Evolutionary conservation across 2,329 filamentous ascomycete genomes (phyloP).

Genomic region (Aspergillus sp.): DNA sequence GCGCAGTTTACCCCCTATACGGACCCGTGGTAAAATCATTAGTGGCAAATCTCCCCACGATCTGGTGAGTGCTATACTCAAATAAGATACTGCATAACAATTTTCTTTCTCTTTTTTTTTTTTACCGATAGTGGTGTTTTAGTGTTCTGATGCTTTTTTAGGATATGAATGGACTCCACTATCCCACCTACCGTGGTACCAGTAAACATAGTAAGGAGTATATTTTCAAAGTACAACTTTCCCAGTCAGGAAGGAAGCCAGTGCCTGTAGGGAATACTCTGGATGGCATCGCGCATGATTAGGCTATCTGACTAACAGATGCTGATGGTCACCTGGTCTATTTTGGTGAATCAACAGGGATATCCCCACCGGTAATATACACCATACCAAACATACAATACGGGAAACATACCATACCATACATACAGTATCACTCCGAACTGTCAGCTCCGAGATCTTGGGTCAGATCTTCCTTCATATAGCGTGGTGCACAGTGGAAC

Average conservation of each 20-base stretch:
- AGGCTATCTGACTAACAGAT: neutral
- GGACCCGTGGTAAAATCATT: slow-evolving; percentile 12
- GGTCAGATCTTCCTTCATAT: slow-evolving; percentile 35
- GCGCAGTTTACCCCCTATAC: neutral
- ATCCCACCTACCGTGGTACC: neutral
- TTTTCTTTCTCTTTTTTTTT: neutral
- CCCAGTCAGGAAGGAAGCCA: no score
- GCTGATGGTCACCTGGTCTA: neutral
- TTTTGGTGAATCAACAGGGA: neutral
- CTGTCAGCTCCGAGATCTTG: slow-evolving; percentile 36
- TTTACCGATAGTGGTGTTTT: neutral
- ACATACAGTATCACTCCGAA: slow-evolving; percentile 19
- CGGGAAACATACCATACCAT: slow-evolving; percentile 2
- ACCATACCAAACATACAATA: slow-evolving; percentile 3
- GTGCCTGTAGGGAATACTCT: neutral
- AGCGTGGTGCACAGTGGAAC: slow-evolving; percentile 25
- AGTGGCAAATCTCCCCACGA: slow-evolving; percentile 23
- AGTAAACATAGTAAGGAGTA: no score
- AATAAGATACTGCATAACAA: slow-evolving; percentile 11
- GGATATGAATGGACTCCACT: neutral
- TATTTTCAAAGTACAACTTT: no score
- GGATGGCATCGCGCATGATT: neutral
- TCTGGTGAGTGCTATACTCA: slow-evolving; percentile 15
- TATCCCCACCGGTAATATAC: neutral
- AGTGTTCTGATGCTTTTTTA: neutral